phyloP scores from a whole-genome alignment of 192 early-diverging fungal genomes.

The Podochytrium sp. region DNA sequence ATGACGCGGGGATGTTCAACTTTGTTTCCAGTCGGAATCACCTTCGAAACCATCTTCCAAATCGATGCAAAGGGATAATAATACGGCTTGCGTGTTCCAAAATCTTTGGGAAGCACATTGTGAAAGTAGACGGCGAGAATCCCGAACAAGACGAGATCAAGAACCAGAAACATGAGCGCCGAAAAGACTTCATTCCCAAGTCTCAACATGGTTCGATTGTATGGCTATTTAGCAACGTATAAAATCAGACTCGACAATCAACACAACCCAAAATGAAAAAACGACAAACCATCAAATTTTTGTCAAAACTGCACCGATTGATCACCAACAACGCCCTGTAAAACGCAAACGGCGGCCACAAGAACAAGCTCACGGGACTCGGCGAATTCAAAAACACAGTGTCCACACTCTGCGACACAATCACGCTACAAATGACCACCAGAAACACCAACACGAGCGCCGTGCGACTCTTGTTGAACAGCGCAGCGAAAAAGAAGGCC shows the following conservation, averaged over 20 bases:
- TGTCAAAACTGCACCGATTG: slow-evolving; percentile 56
- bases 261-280: no score
- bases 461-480: slow-evolving; percentile 64
- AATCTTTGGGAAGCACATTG: slow-evolving; percentile 66
- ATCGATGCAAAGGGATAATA: no score
- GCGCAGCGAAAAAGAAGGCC: slow-evolving; percentile 63
- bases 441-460: slow-evolving; percentile 61
- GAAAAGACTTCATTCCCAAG: slow-evolving; percentile 56
- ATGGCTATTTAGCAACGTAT: no score
- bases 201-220: no score
- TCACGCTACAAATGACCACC: slow-evolving; percentile 65
- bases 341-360: slow-evolving; percentile 84
- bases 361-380: slow-evolving; percentile 55
- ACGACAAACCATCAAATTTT: no score
- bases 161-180: slow-evolving; percentile 58
- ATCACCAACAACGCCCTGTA: slow-evolving; percentile 61
- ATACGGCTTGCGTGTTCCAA: no score
- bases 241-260: no score
- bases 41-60: no score
- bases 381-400: slow-evolving; percentile 42
- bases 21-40: no score
- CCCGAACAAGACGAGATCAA: slow-evolving; percentile 51
- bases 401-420: slow-evolving; percentile 57
- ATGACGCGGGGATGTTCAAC: no score
- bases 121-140: slow-evolving; percentile 47